Evolutionary conservation across 345 rosid genomes (phyloP), one percentile per base, ranked within the genome.

Genomic region (Mallotus nudiflorus): DNA sequence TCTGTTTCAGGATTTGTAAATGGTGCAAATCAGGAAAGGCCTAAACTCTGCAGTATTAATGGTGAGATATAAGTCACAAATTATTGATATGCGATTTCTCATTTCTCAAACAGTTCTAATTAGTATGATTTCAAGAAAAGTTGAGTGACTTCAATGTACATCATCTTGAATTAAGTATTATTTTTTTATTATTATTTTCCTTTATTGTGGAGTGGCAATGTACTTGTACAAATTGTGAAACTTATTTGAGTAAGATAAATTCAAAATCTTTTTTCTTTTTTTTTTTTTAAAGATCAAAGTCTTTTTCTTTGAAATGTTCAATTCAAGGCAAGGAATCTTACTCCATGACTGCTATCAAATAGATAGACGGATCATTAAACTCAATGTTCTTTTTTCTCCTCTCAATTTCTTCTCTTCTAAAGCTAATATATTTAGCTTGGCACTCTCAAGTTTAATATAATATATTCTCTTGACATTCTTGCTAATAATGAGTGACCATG

Each of bases 1-100:
- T 73, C 67, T 29, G 78, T 73, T 72, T 79, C 89, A 63, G 83
- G 67, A 71, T 69, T 76, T 52, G 70, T 85, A 60, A 85, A 69
- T 70, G 68, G 74, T 42, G 81, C 77, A 54, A 84, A 82, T 19
- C 65, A 74, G 67, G 86, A 80, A 70, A 80, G 72, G 56, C 70
- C 69, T 69, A 82, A 71, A 55, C 65, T 75, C 55, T 53, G 78
- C 75, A 74, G 77, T 59, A 53, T 66, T 75, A 66, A 66, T 64
- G 45, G 65, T 56, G 63, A n/a, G n/a, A n/a, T n/a, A n/a, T n/a
- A n/a, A n/a, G n/a, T n/a, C 19, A 42, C 6, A 66, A 54, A 39
- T 54, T 13, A 39, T 24, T 56, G 27, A 46, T 11, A 37, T 54
- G 45, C 51, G 4, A 28, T 22, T 45, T 6, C 33, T 16, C 28